Conservation (phyloP, 2,329 filamentous ascomycete species). For the Penicillium hesseltinei region DNA sequence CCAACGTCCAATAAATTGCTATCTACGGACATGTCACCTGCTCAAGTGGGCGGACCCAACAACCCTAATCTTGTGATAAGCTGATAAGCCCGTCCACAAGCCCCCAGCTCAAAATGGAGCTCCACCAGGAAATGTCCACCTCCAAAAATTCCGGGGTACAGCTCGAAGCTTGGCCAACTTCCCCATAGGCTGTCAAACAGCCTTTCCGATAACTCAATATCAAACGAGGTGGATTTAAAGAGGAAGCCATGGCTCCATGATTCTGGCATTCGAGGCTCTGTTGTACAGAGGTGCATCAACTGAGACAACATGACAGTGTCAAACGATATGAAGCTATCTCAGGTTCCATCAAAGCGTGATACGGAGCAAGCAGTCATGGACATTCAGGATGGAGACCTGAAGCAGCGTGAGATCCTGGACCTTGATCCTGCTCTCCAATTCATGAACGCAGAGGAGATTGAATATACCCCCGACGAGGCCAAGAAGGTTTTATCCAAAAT, state of each 20-base stretch:
- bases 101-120: conserved; percentile 2
- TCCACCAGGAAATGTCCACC: conserved; percentile 7
- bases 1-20: neutral
- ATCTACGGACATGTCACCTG: no score
- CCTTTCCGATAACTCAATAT: conserved; percentile 5
- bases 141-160: conserved; percentile 8
- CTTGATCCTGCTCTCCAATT: conserved; percentile 9
- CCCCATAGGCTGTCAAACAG: conserved; percentile 2
- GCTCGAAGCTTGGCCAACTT: conserved; percentile 1
- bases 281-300: neutral
- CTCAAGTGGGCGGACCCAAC: no score
- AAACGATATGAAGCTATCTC: conserved; percentile 5
- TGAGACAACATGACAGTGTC: conserved; percentile 1
- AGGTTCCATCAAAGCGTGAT: conserved; percentile 3
- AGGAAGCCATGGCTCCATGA: conserved; percentile 4
- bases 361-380: conserved; percentile 3
- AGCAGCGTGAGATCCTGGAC: neutral
- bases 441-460: neutral
- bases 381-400: neutral
- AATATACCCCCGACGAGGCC: conserved; percentile 6
- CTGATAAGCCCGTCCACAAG: conserved; percentile 5
- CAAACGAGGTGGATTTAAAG: conserved; percentile 3
- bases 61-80: no score
- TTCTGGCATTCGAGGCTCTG: neutral
- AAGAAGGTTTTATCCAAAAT: conserved; percentile 6